Evolutionary conservation across 345 rosid genomes (phyloP).

Genomic region (Cardamine resedifolia): DNA sequence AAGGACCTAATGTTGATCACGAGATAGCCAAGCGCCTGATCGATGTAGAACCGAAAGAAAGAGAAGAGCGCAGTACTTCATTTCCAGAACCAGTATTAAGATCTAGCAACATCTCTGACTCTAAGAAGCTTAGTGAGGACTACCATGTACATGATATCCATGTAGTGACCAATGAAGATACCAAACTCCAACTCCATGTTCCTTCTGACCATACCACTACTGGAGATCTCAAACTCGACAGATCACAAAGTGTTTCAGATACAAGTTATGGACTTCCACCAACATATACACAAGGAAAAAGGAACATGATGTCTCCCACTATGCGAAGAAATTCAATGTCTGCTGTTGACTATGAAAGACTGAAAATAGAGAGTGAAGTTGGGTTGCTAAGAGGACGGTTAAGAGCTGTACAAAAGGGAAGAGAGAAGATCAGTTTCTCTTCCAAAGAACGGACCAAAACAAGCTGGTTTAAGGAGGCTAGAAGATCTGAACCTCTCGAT

Average conservation of each 20-base stretch:
- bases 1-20: no score
- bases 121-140: slow-evolving; percentile 28
- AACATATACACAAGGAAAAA: slow-evolving; percentile 31
- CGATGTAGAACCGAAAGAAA: slow-evolving; percentile 36
- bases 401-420: slow-evolving; percentile 52
- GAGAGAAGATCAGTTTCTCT: slow-evolving; percentile 55
- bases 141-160: slow-evolving; percentile 50
- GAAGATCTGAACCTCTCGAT: slow-evolving; percentile 29
- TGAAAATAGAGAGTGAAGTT: slow-evolving; percentile 67
- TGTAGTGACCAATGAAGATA: slow-evolving; percentile 42
- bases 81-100: slow-evolving; percentile 30
- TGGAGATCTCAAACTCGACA: slow-evolving; percentile 30
- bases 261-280: slow-evolving; percentile 39
- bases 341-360: slow-evolving; percentile 63
- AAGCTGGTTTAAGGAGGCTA: slow-evolving; percentile 48
- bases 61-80: slow-evolving; percentile 3
- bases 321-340: slow-evolving; percentile 74
- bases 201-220: not conserved
- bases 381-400: slow-evolving; percentile 62
- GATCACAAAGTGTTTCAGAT: slow-evolving; percentile 50
- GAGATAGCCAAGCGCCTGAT: no score
- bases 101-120: slow-evolving; percentile 10
- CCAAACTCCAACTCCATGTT: slow-evolving; percentile 22
- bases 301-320: slow-evolving; percentile 37
- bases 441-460: slow-evolving; percentile 43